A percentile compares a stretch with the other conserved stretches of the same genome.
Conservation (phyloP, 129 eudicot species). For the Saposhnikovia divaricata region DNA sequence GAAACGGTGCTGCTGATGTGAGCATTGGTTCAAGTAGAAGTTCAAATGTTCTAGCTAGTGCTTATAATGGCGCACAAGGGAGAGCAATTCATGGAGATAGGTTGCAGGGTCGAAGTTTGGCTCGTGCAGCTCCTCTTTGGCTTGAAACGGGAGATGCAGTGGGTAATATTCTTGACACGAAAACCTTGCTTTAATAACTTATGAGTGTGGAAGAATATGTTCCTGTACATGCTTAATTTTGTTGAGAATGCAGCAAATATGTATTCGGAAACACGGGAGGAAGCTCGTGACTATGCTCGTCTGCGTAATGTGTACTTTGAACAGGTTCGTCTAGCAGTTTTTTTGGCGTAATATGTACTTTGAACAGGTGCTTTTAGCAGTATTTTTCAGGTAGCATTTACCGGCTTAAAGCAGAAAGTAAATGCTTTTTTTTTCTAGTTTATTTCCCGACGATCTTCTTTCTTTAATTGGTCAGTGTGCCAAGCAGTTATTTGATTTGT, state of each 20-base stretch:
- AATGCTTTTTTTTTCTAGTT: neutral
- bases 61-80: conserved; percentile 54
- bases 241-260: conserved; percentile 72
- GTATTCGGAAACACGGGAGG: conserved; percentile 83
- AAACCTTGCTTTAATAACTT: conserved; percentile 2
- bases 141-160: conserved; percentile 89
- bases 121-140: conserved; percentile 70
- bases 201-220: conserved; percentile 13
- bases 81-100: conserved; percentile 48
- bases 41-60: conserved; percentile 54
- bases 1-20: conserved; percentile 48
- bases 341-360: neutral
- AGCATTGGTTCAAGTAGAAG: conserved; percentile 75
- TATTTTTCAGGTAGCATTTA: neutral
- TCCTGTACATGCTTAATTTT: conserved; percentile 26
- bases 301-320: conserved; percentile 73
- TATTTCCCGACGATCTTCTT: neutral
- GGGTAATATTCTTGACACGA: conserved; percentile 47
- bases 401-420: neutral
- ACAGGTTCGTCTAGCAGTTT: conserved; percentile 43
- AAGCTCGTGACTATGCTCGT: conserved; percentile 90
- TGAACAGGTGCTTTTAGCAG: neutral
- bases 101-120: conserved; percentile 44
- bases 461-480: neutral
- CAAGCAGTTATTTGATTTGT: neutral